phyloP scores from a whole-genome alignment of 352 stramenopile species.

The Pythium diclinum region DNA sequence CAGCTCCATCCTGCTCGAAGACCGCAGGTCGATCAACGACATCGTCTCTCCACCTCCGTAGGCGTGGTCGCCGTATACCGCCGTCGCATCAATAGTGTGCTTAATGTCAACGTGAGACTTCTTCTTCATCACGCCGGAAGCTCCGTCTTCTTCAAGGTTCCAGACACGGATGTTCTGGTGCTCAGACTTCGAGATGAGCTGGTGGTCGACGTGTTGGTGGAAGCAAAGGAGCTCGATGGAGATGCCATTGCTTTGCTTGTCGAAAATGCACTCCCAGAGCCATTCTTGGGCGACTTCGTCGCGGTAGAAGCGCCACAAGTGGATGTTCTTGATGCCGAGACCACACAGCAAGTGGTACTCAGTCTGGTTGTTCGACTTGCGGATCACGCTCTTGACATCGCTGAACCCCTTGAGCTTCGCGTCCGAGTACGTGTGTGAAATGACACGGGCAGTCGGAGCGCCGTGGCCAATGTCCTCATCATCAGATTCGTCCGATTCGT shows the following conservation, averaged over 20 bases:
- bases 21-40: constrained; percentile 58
- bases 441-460: constrained; percentile 42
- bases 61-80: constrained; percentile 68
- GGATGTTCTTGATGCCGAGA: constrained; percentile 85
- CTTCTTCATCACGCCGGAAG: constrained; percentile 45
- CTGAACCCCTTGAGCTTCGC: constrained; percentile 85
- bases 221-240: constrained; percentile 80
- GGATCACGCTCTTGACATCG: constrained; percentile 61
- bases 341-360: constrained; percentile 82
- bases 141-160: constrained; percentile 59
- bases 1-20: constrained; percentile 59
- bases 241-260: constrained; percentile 86
- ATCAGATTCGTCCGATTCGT: constrained; percentile 10
- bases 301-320: constrained; percentile 82
- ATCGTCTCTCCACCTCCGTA: constrained; percentile 72
- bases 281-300: constrained; percentile 36
- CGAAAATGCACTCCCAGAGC: constrained; percentile 84
- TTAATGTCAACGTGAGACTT: constrained; percentile 75
- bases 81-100: constrained; percentile 58
- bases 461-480: constrained; percentile 26
- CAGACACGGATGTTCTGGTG: constrained; percentile 84
- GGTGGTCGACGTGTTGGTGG: constrained; percentile 44
- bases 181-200: constrained; percentile 84
- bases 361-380: constrained; percentile 34
- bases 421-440: constrained; percentile 74